These are phyloP conservation scores for Gracilaria domingensis DNA, from an alignment of 23 red algal species.

Conservation along the genomic window DNA sequence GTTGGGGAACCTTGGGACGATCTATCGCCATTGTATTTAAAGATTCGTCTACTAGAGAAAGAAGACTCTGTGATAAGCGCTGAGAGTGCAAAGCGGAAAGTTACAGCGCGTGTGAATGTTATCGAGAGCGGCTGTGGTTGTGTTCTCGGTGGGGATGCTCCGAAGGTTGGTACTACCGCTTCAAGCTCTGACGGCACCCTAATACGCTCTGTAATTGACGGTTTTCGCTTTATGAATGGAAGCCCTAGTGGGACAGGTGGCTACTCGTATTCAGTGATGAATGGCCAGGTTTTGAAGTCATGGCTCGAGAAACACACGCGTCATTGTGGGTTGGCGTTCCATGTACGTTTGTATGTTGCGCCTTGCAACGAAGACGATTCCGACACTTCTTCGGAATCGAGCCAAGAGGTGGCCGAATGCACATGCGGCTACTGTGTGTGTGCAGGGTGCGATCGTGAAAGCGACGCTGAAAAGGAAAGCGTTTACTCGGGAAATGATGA, in stretches of 20 bases:
- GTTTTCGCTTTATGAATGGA: constrained; percentile 7
- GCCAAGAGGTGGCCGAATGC: constrained; percentile 6
- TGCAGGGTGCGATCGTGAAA: constrained; percentile 7
- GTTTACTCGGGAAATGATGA: neutral
- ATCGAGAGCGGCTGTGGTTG: constrained; percentile 63
- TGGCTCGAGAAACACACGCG: constrained; percentile 39
- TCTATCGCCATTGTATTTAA: constrained; percentile 28
- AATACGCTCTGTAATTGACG: constrained; percentile 14
- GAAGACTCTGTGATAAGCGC: neutral
- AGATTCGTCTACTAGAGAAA: constrained; percentile 49
- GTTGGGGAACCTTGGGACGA: constrained; percentile 33
- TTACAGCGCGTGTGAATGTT: constrained; percentile 44
- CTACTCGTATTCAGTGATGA: constrained; percentile 38
- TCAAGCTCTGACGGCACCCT: constrained; percentile 17
- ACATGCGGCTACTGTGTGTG: constrained; percentile 45
- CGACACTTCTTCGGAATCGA: neutral
- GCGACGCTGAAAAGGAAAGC: constrained; percentile 18
- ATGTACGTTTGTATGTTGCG: constrained; percentile 38
- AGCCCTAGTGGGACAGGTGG: neutral
- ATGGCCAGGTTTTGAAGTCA: constrained; percentile 30
- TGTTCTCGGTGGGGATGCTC: constrained; percentile 25
- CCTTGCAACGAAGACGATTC: neutral
- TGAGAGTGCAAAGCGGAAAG: constrained; percentile 28
- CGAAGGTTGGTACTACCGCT: constrained; percentile 3
- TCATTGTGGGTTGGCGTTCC: constrained; percentile 32